Evolutionary conservation across 2,329 filamentous ascomycete species (phyloP), one percentile per base, ranked within the genome.

Genomic region (Leptographium lundbergii): DNA sequence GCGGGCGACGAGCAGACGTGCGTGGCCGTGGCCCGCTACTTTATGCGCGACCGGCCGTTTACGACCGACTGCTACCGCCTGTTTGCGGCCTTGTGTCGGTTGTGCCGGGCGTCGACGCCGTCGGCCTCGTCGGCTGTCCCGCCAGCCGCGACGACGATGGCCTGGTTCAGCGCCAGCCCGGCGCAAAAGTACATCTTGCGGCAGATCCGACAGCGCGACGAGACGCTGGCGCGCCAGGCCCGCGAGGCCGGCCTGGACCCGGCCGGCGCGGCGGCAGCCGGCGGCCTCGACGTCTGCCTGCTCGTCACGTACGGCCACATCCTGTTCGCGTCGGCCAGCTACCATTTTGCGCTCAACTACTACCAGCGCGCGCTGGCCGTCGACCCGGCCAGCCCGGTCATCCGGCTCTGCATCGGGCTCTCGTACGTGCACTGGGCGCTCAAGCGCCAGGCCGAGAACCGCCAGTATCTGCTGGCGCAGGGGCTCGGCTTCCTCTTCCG

Each of bases 291-390:
- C 69, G 81, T 91, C 9, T 87, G 86, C 29, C 77, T 97, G 11
- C 79, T 99, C 14, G 87, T 91, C 69, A 80, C 96, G 0, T 97
- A 96, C 68, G 94, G 89, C 0, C 89, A 97, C 68, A 90, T 96
- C 61, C 78, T 96, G 6, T 91, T 90, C 66, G 86, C 86, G 0
- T 90, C 89, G 3, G 89, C 86, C 56, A 90, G 86, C 65, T 95
- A 94, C 72, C 84, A 85, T 17, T 89, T 87, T 66, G 89, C 94
- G 0, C 74, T 97, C 39, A 91, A 88, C 65, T 97, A 96, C 74
- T 95, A 95, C 68, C 84, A 91, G 66, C 82, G 88, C 59, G 88
- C 87, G 1, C 81, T 84, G 59, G 82, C 88, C 1, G 73, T 96
- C 2, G 86, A 91, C 63, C 87, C 88, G 0, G 72, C 80, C 9